phyloP scores from a whole-genome alignment of 2,329 filamentous ascomycete genomes.

The Botrytis paeoniae region DNA sequence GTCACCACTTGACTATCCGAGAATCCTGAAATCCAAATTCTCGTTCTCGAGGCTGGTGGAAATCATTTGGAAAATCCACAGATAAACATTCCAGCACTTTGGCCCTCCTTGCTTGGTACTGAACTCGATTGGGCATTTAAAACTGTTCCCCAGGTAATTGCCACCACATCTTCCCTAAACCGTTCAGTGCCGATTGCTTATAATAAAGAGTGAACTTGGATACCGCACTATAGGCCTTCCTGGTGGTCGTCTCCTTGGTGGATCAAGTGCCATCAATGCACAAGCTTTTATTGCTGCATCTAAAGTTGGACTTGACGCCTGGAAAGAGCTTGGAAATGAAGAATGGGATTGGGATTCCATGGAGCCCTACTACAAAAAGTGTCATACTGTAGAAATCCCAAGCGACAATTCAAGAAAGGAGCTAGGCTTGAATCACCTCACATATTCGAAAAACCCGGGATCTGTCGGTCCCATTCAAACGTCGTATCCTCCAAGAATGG shows the following conservation, averaged over 20 bases:
- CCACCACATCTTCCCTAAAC: constrained; percentile 1
- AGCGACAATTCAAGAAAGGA: background rate
- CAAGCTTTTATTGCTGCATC: constrained; percentile 29
- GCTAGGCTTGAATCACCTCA: background rate
- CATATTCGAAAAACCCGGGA: background rate
- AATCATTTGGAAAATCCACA: constrained; percentile 39
- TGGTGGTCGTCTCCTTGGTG: constrained; percentile 40
- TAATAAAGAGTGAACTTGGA: constrained; percentile 17
- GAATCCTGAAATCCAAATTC: constrained; percentile 41
- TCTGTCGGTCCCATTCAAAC: constrained; percentile 7
- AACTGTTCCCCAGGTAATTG: constrained; percentile 40
- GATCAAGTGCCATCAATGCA: constrained; percentile 39
- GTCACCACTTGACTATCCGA: constrained; percentile 36
- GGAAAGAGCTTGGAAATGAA: constrained; percentile 45
- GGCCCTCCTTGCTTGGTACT: constrained; percentile 29
- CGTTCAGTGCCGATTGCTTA: constrained; percentile 14
- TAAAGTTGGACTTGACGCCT: constrained; percentile 38
- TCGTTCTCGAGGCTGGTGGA: constrained; percentile 43
- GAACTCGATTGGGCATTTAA: constrained; percentile 44
- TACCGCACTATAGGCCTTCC: constrained; percentile 26
- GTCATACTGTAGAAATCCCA: constrained; percentile 23
- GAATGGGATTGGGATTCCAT: constrained; percentile 39
- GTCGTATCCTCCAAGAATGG: background rate
- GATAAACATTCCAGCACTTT: constrained; percentile 36
- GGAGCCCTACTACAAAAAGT: constrained; percentile 42